Conservation (phyloP, 192 early-diverging fungal genomes). For the Piromyces finnis region DNA sequence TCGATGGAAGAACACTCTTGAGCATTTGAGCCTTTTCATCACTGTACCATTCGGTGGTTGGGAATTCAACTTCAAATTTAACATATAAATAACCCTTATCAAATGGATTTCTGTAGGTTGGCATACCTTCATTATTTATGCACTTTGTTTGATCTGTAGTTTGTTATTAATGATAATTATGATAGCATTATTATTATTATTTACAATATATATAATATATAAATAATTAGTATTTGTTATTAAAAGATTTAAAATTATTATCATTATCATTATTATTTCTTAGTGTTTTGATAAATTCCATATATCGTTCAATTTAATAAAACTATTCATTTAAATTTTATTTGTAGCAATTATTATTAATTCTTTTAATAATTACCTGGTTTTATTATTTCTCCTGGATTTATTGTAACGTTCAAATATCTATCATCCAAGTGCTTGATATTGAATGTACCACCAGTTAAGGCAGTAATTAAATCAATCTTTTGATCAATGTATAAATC, state of each 20-base stretch:
- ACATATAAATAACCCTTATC: slow-evolving; percentile 84
- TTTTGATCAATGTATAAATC: slow-evolving; percentile 83
- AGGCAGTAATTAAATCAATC: slow-evolving; percentile 84
- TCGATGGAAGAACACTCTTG: slow-evolving; percentile 62
- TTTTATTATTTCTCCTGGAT: slow-evolving; percentile 89
- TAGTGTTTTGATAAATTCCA: no score
- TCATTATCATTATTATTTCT: no score
- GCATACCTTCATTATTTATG: slow-evolving; percentile 88
- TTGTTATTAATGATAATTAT: no score
- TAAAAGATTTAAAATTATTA: no score
- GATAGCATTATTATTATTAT: no score
- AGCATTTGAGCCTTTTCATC: slow-evolving; percentile 52
- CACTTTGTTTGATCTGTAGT: slow-evolving; percentile 41
- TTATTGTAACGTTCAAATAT: slow-evolving; percentile 64
- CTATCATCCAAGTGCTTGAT: slow-evolving; percentile 90
- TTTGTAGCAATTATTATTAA: no score
- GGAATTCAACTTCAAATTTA: slow-evolving; percentile 89
- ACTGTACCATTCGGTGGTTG: slow-evolving; percentile 54
- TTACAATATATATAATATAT: no score
- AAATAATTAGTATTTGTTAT: no score
- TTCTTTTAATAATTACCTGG: no score
- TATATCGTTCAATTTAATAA: no score
- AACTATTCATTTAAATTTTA: no score
- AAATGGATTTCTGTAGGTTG: slow-evolving; percentile 51
- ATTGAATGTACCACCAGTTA: slow-evolving; percentile 83